phyloP scores from a whole-genome alignment of 2,329 filamentous ascomycete genomes.

The Neonectria neomacrospora region DNA sequence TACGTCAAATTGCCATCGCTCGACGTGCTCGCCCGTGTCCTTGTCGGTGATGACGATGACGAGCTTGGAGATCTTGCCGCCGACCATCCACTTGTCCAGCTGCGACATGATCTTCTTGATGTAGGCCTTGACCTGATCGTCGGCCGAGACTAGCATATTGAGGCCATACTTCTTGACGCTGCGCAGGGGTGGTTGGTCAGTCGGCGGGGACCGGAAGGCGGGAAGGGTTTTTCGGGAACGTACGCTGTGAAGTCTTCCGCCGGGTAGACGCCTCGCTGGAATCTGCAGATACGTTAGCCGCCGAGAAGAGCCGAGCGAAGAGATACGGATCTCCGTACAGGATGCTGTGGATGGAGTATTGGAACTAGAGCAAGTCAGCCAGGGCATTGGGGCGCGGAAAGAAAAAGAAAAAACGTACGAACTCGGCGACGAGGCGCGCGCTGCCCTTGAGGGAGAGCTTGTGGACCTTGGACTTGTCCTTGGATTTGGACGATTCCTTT shows the following conservation, averaged over 20 bases:
- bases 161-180: slow-evolving; percentile 98
- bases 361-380: slow-evolving; percentile 69
- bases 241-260: slow-evolving; percentile 96
- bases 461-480: slow-evolving; percentile 88
- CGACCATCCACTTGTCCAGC: slow-evolving; percentile 97
- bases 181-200: slow-evolving; percentile 13
- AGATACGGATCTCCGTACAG: slow-evolving; percentile 67
- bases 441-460: slow-evolving; percentile 90
- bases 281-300: slow-evolving; percentile 61
- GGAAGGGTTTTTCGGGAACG: slow-evolving; percentile 45
- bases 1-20: slow-evolving; percentile 98
- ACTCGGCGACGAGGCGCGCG: slow-evolving; percentile 92
- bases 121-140: slow-evolving; percentile 98
- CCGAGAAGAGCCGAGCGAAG: neutral
- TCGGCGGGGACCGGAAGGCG: neutral
- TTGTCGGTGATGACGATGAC: slow-evolving; percentile 97
- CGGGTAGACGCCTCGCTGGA: slow-evolving; percentile 87
- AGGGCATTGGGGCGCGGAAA: slow-evolving; percentile 58
- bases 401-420: slow-evolving; percentile 75
- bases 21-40: slow-evolving; percentile 94
- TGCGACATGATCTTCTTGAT: slow-evolving; percentile 99
- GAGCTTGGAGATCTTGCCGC: slow-evolving; percentile 95
- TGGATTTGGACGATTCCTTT: slow-evolving; percentile 52
- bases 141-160: slow-evolving; percentile 96
- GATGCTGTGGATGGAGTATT: slow-evolving; percentile 98